These are phyloP conservation scores for Lyophyllum decastes DNA, from an alignment of 768 basidiomycete genomes.

Conservation along the genomic window DNA sequence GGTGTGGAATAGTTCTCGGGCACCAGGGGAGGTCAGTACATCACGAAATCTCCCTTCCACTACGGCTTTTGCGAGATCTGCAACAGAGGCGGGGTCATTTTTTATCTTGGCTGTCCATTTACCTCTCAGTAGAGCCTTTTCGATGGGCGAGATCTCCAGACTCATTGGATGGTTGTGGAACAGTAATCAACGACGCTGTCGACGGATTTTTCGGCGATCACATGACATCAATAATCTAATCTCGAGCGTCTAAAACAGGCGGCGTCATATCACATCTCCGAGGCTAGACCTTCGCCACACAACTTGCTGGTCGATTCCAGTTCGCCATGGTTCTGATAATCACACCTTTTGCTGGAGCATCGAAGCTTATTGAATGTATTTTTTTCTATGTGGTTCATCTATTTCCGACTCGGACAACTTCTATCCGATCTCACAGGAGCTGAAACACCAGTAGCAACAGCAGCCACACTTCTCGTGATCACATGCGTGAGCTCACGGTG, in stretches of 20 bases:
- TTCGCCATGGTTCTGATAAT: constrained; percentile 1
- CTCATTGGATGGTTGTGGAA: constrained; percentile 17
- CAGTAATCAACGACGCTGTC: not conserved
- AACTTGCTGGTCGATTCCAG: not conserved
- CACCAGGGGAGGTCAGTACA: constrained; percentile 47
- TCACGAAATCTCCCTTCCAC: constrained; percentile 60
- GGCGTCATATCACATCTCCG: not conserved
- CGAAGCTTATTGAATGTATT: not conserved
- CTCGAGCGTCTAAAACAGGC: not conserved
- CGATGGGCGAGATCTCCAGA: constrained; percentile 33
- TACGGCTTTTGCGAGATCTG: constrained; percentile 53
- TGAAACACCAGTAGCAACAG: not conserved
- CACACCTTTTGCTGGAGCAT: not conserved
- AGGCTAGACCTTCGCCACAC: constrained; percentile 4
- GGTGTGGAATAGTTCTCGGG: constrained; percentile 39
- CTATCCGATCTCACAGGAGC: constrained; percentile 9
- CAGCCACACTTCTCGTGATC: not conserved
- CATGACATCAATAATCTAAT: constrained; percentile 8
- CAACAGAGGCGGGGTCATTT: constrained; percentile 19
- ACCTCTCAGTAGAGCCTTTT: constrained; percentile 61
- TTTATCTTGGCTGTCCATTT: constrained; percentile 33
- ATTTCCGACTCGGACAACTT: not conserved
- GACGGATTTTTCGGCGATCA: constrained; percentile 8
- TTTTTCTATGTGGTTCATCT: not conserved
- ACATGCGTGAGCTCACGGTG: not conserved